Evolutionary conservation across 2,329 filamentous ascomycete genomes (phyloP).

Genomic region (Cladosporium cucumerinum): DNA sequence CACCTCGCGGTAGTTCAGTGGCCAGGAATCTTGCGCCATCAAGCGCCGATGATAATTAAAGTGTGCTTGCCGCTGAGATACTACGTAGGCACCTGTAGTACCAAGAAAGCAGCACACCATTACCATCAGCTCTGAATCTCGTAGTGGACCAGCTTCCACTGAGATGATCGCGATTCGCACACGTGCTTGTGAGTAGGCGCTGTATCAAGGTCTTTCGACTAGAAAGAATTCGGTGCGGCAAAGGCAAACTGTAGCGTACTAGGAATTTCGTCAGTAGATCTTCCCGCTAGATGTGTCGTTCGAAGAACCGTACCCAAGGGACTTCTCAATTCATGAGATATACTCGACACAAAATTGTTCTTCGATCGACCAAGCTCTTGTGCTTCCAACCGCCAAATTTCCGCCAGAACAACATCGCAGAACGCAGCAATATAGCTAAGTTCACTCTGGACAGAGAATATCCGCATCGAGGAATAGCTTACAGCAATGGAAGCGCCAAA

Average conservation of each 20-base stretch:
- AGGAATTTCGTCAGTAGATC: not conserved
- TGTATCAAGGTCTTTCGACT: not conserved
- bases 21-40: not conserved
- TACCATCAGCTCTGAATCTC: not conserved
- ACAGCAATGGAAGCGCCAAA: conserved; percentile 39
- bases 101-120: not conserved
- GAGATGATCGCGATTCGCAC: not conserved
- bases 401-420: conserved; percentile 42
- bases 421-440: conserved; percentile 42
- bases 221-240: not conserved
- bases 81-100: not conserved
- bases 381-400: conserved; percentile 40
- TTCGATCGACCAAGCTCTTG: conserved; percentile 47
- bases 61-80: not conserved
- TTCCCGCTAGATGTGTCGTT: not conserved
- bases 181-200: not conserved
- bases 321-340: conserved; percentile 51
- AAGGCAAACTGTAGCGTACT: not conserved
- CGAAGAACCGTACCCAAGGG: conserved; percentile 31
- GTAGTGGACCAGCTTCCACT: not conserved
- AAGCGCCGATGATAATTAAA: not conserved
- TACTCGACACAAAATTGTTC: conserved; percentile 50
- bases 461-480: conserved; percentile 44
- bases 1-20: not conserved
- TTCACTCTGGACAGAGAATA: conserved; percentile 41